phyloP scores from a whole-genome alignment of 768 basidiomycete species.

The Suillus clintonianus region DNA sequence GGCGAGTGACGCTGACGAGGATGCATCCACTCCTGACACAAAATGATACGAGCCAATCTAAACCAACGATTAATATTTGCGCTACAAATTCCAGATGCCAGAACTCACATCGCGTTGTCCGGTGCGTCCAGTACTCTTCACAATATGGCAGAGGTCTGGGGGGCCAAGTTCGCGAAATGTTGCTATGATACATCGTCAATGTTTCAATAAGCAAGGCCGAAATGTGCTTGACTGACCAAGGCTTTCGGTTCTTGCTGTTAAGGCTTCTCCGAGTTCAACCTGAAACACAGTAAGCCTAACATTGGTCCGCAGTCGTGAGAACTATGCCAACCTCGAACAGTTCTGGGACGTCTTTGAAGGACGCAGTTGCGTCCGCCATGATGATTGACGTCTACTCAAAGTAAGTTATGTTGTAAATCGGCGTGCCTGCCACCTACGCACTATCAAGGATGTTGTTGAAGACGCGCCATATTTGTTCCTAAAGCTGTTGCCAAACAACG shows the following conservation, averaged over 20 bases:
- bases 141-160: slow-evolving; percentile 93
- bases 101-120: slow-evolving; percentile 84
- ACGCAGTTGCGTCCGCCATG: slow-evolving; percentile 59
- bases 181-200: slow-evolving; percentile 48
- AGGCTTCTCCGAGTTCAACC: slow-evolving; percentile 88
- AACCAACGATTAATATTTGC: neutral
- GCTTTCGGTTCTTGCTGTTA: slow-evolving; percentile 89
- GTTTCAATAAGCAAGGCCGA: too few species aligned
- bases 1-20: slow-evolving; percentile 94
- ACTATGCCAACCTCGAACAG: slow-evolving; percentile 78
- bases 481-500: slow-evolving; percentile 29
- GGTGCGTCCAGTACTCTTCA: slow-evolving; percentile 84
- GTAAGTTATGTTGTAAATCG: neutral
- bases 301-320: neutral
- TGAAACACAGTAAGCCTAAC: slow-evolving; percentile 27
- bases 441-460: slow-evolving; percentile 1
- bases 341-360: slow-evolving; percentile 94
- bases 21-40: slow-evolving; percentile 97
- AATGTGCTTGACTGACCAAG: slow-evolving; percentile 60
- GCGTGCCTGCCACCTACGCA: neutral
- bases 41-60: slow-evolving; percentile 97
- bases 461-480: slow-evolving; percentile 19
- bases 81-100: slow-evolving; percentile 1
- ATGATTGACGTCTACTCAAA: slow-evolving; percentile 13
- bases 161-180: slow-evolving; percentile 97